Conservation (phyloP, 139 green algal species). For the Astrephomene gubernaculifera region DNA sequence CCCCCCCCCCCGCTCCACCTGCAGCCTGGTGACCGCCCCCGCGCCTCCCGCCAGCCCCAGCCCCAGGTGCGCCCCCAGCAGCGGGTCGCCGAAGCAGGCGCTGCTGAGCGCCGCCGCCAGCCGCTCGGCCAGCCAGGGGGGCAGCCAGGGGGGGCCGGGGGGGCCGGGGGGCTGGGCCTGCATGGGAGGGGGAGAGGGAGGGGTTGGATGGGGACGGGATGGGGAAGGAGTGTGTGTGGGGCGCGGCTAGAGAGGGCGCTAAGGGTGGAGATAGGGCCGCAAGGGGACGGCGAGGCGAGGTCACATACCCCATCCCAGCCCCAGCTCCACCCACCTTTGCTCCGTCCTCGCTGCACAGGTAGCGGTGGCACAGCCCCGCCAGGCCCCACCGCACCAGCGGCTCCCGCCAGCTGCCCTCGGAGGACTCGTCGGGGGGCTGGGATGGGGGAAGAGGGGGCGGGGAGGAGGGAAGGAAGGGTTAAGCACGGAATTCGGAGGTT, state of each 20-base stretch:
- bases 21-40: slow-evolving; percentile 46
- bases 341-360: slow-evolving; percentile 8
- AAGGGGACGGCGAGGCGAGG: too few species aligned
- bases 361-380: slow-evolving; percentile 54
- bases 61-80: slow-evolving; percentile 62
- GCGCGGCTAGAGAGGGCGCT: too few species aligned
- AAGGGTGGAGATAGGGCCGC: too few species aligned
- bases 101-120: slow-evolving; percentile 61
- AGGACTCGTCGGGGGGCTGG: slow-evolving; percentile 28
- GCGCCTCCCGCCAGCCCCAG: slow-evolving; percentile 55
- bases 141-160: not conserved
- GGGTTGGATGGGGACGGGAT: too few species aligned
- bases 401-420: slow-evolving; percentile 54
- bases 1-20: slow-evolving; percentile 49
- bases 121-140: slow-evolving; percentile 46
- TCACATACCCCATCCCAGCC: too few species aligned
- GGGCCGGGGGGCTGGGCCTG: not conserved
- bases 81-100: slow-evolving; percentile 64
- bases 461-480: too few species aligned
- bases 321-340: not conserved
- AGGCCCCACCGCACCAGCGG: slow-evolving; percentile 60
- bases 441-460: not conserved
- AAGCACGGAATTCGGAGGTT: too few species aligned
- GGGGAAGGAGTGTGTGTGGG: too few species aligned
- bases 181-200: not conserved